These are phyloP conservation scores for Ganoderma sinense DNA, from an alignment of 1,284 basidiomycete species.

Conservation along the genomic window DNA sequence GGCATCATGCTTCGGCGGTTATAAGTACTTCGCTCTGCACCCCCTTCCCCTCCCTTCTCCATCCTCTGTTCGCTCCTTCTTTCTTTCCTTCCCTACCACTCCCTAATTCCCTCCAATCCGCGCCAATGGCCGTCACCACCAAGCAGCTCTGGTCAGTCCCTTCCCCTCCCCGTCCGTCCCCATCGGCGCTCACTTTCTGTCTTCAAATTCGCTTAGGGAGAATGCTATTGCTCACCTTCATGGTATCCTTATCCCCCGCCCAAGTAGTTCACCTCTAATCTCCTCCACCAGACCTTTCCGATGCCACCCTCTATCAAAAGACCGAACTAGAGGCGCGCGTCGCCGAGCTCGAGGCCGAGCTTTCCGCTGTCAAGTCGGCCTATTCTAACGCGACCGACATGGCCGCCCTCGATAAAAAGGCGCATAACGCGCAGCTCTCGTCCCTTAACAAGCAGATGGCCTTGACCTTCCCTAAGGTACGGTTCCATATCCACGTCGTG, in stretches of 20 bases:
- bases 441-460: slow-evolving; percentile 67
- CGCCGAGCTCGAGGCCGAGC: slow-evolving; percentile 71
- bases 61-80: slow-evolving; percentile 37
- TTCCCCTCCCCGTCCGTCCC: slow-evolving; percentile 7
- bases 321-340: slow-evolving; percentile 66
- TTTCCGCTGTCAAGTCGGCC: slow-evolving; percentile 74
- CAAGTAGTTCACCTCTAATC: slow-evolving; percentile 8
- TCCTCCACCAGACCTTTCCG: slow-evolving; percentile 60
- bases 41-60: slow-evolving; percentile 44
- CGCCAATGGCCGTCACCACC: slow-evolving; percentile 60
- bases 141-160: slow-evolving; percentile 66
- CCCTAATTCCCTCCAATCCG: slow-evolving; percentile 48
- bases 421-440: slow-evolving; percentile 69
- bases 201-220: slow-evolving; percentile 54
- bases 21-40: slow-evolving; percentile 47
- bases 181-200: slow-evolving; percentile 10
- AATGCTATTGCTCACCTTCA: slow-evolving; percentile 66
- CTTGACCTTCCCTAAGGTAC: slow-evolving; percentile 62
- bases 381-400: slow-evolving; percentile 64
- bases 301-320: slow-evolving; percentile 68
- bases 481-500: slow-evolving; percentile 24
- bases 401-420: slow-evolving; percentile 63
- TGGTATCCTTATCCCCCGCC: slow-evolving; percentile 47
- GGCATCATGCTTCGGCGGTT: slow-evolving; percentile 48
- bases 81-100: slow-evolving; percentile 30